Base-by-base conservation (phyloP, 1,139 yeast species). In the Debaryomyces nepalensis region DNA sequence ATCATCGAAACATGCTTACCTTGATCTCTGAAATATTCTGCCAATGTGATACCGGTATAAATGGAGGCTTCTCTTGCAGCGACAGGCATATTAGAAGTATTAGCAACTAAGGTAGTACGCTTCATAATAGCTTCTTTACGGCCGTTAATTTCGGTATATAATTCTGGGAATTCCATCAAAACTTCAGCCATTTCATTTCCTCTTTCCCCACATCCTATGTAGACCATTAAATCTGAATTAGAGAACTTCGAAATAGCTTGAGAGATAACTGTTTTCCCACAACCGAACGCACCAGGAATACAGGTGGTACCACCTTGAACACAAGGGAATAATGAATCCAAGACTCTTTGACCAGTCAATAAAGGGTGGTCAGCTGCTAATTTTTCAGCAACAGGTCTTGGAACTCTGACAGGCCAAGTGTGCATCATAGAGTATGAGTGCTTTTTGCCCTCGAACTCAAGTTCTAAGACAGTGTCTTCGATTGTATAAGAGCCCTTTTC, bases 241-340 rank as follows among this genome's bases (percentile, higher is more conserved):
- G 99, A 93, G 72, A 84, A 93, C 70, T 93, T 93, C 51, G 99
- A 93, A 62, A 93, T 78, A 1, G 98, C 89, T 74, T 93, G 99
- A 24, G 99, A 93, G 65, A 93, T 93, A 59, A 93, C 99, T 9
- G 99, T 93, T 70, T 93, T 93, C 70, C 99, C 99, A 74, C 98
- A 93, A 49, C 99, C 99, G 60, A 93, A 93, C 50, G 99, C 99
- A 70, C 99, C 99, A 37, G 99, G 99, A 65, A 93, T 93, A 84
- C 99, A 95, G 33, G 99, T 93, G 40, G 99, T 93, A 77, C 99
- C 99, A 75, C 99, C 99, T 77, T 95, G 99, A 56, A 95, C 99
- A 81, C 96, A 88, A 41, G 99, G 99, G 81, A 93, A 95, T 53
- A 93, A 80, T 27, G 99, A 85, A 68, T 93, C 99, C 68, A 93